Evolutionary conservation across 495 filamentous ascomycete genomes (phyloP).

Genomic region (Saxophila tyrrhenica): DNA sequence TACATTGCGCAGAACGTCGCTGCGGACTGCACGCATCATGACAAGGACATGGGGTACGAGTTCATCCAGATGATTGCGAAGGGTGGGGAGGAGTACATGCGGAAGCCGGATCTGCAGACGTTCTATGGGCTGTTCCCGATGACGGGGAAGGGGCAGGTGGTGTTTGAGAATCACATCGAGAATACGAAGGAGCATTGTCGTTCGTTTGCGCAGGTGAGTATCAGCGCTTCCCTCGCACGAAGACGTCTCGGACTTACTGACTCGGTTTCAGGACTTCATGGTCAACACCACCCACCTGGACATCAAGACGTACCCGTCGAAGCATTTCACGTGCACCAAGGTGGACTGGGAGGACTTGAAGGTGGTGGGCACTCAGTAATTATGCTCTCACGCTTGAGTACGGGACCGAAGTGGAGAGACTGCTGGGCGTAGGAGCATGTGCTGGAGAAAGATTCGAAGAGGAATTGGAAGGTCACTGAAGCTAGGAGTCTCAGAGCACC

Average conservation of each 20-base stretch:
- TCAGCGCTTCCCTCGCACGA: no score
- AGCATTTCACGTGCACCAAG: slow-evolving; percentile 7
- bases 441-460: no score
- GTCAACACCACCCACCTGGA: slow-evolving; percentile 11
- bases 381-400: no score
- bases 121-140: slow-evolving; percentile 27
- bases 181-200: slow-evolving; percentile 6
- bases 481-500: no score
- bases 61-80: slow-evolving; percentile 14
- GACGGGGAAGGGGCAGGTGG: slow-evolving; percentile 24
- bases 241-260: slow-evolving; percentile 22
- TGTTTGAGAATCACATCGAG: slow-evolving; percentile 19
- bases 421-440: no score
- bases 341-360: slow-evolving; percentile 6
- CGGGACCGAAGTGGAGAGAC: no score
- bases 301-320: neutral
- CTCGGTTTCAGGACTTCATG: slow-evolving; percentile 13
- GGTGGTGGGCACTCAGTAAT: no score
- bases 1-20: slow-evolving; percentile 18
- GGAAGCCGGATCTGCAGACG: slow-evolving; percentile 12
- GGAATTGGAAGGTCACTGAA: no score
- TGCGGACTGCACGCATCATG: slow-evolving; percentile 13
- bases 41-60: slow-evolving; percentile 22
- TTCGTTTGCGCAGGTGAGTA: neutral
- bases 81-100: slow-evolving; percentile 26